Conservation (phyloP, 1,139 yeast species). For the Saccharomyces hybrid region DNA sequence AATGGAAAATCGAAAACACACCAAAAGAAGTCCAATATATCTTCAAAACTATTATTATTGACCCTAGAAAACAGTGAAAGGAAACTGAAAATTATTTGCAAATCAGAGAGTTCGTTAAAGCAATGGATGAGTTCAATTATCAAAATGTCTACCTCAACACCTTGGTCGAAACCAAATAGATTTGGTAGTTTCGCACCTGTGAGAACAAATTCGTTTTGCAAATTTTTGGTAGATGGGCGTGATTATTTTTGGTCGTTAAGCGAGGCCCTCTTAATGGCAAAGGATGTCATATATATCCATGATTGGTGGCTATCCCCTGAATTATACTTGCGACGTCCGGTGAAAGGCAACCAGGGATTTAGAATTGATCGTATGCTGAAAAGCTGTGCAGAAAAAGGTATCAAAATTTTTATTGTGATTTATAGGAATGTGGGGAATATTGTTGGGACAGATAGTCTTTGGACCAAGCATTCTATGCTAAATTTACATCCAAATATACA, state of each 20-base stretch:
- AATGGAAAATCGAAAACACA: not conserved
- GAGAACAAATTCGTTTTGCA: slow-evolving; percentile 76
- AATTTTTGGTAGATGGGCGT: slow-evolving; percentile 95
- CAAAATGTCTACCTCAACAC: slow-evolving; percentile 57
- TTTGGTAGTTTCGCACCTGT: slow-evolving; percentile 92
- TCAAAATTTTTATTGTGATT: slow-evolving; percentile 85
- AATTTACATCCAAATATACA: slow-evolving; percentile 82
- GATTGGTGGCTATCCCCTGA: slow-evolving; percentile 99
- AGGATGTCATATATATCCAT: slow-evolving; percentile 87
- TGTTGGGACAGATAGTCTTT: slow-evolving; percentile 86
- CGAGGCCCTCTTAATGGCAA: slow-evolving; percentile 87
- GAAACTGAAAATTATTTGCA: slow-evolving; percentile 64
- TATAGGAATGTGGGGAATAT: slow-evolving; percentile 93
- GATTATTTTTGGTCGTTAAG: slow-evolving; percentile 97
- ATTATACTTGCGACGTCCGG: slow-evolving; percentile 83
- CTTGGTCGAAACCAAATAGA: slow-evolving; percentile 69
- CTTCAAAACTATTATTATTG: slow-evolving; percentile 40
- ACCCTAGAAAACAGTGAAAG: slow-evolving; percentile 78
- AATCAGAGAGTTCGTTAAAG: slow-evolving; percentile 60
- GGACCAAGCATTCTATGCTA: slow-evolving; percentile 88
- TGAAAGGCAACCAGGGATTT: slow-evolving; percentile 92
- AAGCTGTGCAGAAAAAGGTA: slow-evolving; percentile 90
- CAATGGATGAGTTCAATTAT: slow-evolving; percentile 73
- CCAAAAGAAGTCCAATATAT: slow-evolving; percentile 17
- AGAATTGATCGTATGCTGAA: slow-evolving; percentile 82